Conservation (phyloP, 2,329 filamentous ascomycete species). For the Pseudodiploospora longispora region DNA sequence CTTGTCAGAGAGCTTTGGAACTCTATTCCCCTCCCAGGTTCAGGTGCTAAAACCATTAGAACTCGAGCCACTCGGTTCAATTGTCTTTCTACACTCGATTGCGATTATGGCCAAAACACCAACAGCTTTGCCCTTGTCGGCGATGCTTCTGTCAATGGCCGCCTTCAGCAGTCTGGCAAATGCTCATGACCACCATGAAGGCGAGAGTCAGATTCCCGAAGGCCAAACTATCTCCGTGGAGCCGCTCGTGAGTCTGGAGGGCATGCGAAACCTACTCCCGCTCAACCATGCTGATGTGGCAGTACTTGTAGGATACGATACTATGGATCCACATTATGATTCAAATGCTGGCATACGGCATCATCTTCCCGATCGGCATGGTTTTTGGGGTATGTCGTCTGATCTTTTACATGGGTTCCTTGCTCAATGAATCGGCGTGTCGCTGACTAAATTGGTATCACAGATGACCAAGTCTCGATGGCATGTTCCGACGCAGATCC, state of each 20-base stretch:
- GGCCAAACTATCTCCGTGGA: slow-evolving; percentile 63
- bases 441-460: background rate
- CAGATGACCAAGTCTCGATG: slow-evolving; percentile 84
- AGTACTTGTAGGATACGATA: slow-evolving; percentile 54
- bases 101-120: slow-evolving; percentile 8
- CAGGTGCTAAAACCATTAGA: too few species aligned
- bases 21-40: too few species aligned
- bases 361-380: slow-evolving; percentile 93
- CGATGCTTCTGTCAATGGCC: slow-evolving; percentile 14
- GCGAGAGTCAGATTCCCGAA: slow-evolving; percentile 52
- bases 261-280: too few species aligned
- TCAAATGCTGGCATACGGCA: slow-evolving; percentile 79
- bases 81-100: too few species aligned
- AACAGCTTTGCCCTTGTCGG: slow-evolving; percentile 10
- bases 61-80: too few species aligned
- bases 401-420: background rate
- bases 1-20: too few species aligned
- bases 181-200: slow-evolving; percentile 42
- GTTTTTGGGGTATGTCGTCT: slow-evolving; percentile 67
- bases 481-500: slow-evolving; percentile 83
- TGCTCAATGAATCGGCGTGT: background rate
- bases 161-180: slow-evolving; percentile 16
- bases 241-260: slow-evolving; percentile 52
- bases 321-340: slow-evolving; percentile 92
- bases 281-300: too few species aligned